Evolutionary conservation across 805 yeast species (phyloP).

Genomic region (Sugiyamaella lignohabitans): DNA sequence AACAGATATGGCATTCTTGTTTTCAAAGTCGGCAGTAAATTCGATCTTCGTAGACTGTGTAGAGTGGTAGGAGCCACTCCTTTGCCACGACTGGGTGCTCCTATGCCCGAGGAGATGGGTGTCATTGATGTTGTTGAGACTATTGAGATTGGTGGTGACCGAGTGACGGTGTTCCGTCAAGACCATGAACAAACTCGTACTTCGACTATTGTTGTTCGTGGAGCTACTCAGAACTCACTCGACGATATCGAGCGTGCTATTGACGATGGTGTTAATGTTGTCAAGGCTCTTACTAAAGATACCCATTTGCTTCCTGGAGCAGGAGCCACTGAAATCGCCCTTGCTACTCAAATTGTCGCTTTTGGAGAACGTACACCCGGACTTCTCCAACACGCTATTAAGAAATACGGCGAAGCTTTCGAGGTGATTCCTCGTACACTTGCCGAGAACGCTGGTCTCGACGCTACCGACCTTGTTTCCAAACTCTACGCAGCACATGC

Average conservation of each 20-base stretch:
- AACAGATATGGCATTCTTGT: constrained; percentile 81
- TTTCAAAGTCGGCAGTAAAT: constrained; percentile 85
- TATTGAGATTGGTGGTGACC: constrained; percentile 93
- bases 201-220: constrained; percentile 87
- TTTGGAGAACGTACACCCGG: constrained; percentile 96
- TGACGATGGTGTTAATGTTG: constrained; percentile 91
- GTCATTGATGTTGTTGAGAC: constrained; percentile 80
- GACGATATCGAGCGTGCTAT: constrained; percentile 97
- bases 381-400: constrained; percentile 84
- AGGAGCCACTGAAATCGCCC: constrained; percentile 88
- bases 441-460: constrained; percentile 92
- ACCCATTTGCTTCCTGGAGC: constrained; percentile 86
- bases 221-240: constrained; percentile 89
- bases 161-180: constrained; percentile 91
- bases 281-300: constrained; percentile 84
- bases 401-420: constrained; percentile 88
- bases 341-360: constrained; percentile 68
- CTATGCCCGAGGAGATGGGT: constrained; percentile 92
- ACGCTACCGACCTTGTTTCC: constrained; percentile 83
- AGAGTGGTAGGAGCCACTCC: constrained; percentile 98
- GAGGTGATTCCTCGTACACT: constrained; percentile 89
- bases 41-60: constrained; percentile 87
- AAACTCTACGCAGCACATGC: constrained; percentile 85
- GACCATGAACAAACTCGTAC: constrained; percentile 60
- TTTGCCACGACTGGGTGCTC: constrained; percentile 87